A percentile compares a stretch with the other conserved stretches of the same genome.
Evolutionary conservation across 305 asterid species (phyloP).

Genomic region (Plantago coronopus): DNA sequence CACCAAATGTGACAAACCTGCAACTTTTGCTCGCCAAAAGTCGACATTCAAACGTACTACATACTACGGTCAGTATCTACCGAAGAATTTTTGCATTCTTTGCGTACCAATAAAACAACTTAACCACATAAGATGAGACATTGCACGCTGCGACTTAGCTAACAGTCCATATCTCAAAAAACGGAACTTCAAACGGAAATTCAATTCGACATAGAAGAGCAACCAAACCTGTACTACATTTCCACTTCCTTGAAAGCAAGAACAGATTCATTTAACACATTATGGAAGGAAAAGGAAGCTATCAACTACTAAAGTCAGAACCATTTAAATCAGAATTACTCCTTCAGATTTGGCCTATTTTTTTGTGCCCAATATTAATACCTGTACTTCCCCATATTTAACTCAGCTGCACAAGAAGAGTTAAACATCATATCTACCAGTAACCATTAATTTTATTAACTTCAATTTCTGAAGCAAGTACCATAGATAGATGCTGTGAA

Average conservation of each 20-base stretch:
- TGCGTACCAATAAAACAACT: background rate
- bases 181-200: background rate
- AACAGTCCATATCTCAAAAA: background rate
- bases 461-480: slow-evolving; percentile 10
- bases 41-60: background rate
- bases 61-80: background rate
- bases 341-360: slow-evolving; percentile 18
- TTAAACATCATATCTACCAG: slow-evolving; percentile 10
- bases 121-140: background rate
- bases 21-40: background rate
- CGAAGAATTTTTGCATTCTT: background rate
- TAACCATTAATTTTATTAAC: slow-evolving; percentile 28
- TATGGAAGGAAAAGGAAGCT: background rate
- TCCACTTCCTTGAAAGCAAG: background rate
- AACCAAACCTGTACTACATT: background rate
- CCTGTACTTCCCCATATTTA: background rate
- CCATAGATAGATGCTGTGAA: slow-evolving; percentile 12
- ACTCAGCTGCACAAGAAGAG: slow-evolving; percentile 9
- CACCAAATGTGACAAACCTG: background rate
- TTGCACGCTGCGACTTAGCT: background rate
- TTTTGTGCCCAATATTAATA: slow-evolving; percentile 15
- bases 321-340: slow-evolving; percentile 17
- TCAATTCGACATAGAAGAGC: background rate
- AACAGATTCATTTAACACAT: background rate
- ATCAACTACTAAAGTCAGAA: slow-evolving; percentile 22